A percentile compares a stretch with the other conserved stretches of the same genome.
These are phyloP conservation scores for Pythium graminicola DNA, from an alignment of 352 stramenopile genomes.

Conservation along the genomic window DNA sequence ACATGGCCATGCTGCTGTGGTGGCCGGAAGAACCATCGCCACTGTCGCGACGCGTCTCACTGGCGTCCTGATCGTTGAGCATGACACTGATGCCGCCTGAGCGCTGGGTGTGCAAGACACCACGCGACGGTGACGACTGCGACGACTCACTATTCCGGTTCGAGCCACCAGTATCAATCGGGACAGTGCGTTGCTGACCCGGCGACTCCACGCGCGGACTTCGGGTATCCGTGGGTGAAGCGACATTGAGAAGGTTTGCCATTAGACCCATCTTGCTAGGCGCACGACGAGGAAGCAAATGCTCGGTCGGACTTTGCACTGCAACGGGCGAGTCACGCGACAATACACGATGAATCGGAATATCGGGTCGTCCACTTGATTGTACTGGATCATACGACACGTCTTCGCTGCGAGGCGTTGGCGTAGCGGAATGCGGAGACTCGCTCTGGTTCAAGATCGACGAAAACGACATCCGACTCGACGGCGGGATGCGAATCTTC, in stretches of 20 bases:
- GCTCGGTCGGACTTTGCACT: conserved; percentile 45
- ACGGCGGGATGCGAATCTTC: conserved; percentile 30
- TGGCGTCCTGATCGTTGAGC: conserved; percentile 17
- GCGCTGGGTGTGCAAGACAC: conserved; percentile 6
- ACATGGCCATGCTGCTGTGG: conserved; percentile 7
- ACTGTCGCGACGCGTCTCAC: conserved; percentile 7
- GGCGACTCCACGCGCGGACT: conserved; percentile 37
- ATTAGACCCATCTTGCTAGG: conserved; percentile 67
- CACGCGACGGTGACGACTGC: conserved; percentile 4
- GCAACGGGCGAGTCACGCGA: conserved; percentile 16
- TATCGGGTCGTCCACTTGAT: conserved; percentile 14
- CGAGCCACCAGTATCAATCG: not conserved
- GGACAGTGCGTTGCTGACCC: not conserved
- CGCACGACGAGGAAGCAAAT: conserved; percentile 41
- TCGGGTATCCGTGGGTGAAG: conserved; percentile 40
- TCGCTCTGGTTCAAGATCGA: conserved; percentile 85
- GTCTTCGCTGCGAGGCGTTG: conserved; percentile 26
- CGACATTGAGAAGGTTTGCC: conserved; percentile 71
- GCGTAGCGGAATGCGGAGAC: conserved; percentile 46
- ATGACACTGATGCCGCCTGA: conserved; percentile 13
- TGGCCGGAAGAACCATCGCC: not conserved
- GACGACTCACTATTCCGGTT: conserved; percentile 1
- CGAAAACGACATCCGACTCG: conserved; percentile 85
- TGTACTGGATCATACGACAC: conserved; percentile 6
- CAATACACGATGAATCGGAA: conserved; percentile 18